Base-by-base conservation (phyloP, 2,329 filamentous ascomycete species). In the Drechslerella coelobrocha region DNA sequence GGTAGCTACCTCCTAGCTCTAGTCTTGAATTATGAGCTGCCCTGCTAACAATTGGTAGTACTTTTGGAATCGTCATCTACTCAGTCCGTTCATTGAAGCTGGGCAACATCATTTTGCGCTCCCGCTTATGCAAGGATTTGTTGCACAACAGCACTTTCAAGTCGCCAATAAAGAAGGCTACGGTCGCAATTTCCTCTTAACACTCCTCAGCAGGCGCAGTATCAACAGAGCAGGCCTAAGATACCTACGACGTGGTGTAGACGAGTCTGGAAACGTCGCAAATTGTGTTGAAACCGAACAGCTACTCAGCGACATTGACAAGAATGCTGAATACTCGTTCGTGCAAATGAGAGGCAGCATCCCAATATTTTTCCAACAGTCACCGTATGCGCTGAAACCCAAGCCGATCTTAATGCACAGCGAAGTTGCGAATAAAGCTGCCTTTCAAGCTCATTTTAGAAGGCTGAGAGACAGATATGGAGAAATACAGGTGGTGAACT, bases 261-360 rank as follows among this genome's bases (percentile, higher is more conserved):
- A 99, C 75, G 92, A 97, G 66, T 86, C 92, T 66, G 94, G 94
- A 0, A 88, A 90, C 75, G 87, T 89, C 2, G 94, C 94, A 17
- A 99, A 99, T 76, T 88, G 84, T 26, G 93, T 97, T 19, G 94
- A 99, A 80, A 96, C 93, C 0, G 94, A 99, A 77, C 94, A 99
- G 78, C 89, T 99, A 8, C 82, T 99, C 1, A 94, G 91, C 0
- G 68, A 72, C n/a, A 66, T 72, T n/a, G 84, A 85, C 0, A 82
- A 86, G 1, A 82, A 83, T 0, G 92, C 89, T 86, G 83, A 86
- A 17, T 90, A 91, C 78, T 96, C 92, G 0, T 95, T 96, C 75
- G 81, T 95, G 2, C 94, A 99, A 77, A 83, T 92, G 23, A 86
- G 94, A 73, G 93, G 92, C 5, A 97, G 92, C 21, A 96, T 97